A percentile compares a stretch with the other conserved stretches of the same genome.
Conservation (phyloP, 306 rosid species). For the Echinosophora koreensis region DNA sequence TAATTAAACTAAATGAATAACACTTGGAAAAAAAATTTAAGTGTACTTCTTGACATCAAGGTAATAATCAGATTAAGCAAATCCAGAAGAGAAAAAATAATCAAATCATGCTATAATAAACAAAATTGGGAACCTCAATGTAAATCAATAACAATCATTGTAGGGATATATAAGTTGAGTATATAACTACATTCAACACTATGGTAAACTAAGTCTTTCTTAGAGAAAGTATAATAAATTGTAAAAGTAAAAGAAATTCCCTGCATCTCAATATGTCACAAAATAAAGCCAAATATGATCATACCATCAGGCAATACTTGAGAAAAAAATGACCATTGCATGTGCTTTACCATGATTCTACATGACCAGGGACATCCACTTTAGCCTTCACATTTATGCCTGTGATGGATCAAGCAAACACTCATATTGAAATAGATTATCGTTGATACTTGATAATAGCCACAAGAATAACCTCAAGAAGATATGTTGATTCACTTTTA, state of each 20-base stretch:
- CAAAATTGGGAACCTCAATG: slow-evolving; percentile 20
- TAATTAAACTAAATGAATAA: neutral
- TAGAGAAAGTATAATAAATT: slow-evolving; percentile 13
- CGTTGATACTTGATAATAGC: neutral
- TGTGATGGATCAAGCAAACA: slow-evolving; percentile 53
- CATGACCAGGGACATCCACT: slow-evolving; percentile 95
- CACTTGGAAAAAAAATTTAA: neutral
- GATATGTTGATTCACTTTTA: slow-evolving; percentile 12
- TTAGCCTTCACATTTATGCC: slow-evolving; percentile 96
- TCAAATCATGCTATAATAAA: too few relatives aligned
- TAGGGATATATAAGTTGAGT: slow-evolving; percentile 3
- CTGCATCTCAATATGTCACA: slow-evolving; percentile 8
- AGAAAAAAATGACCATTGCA: slow-evolving; percentile 22
- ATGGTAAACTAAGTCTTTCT: neutral
- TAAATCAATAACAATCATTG: slow-evolving; percentile 20
- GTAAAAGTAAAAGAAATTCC: neutral
- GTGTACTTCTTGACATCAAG: slow-evolving; percentile 30
- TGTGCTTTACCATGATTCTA: slow-evolving; percentile 80
- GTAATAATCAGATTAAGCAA: slow-evolving; percentile 31
- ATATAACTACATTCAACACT: slow-evolving; percentile 11
- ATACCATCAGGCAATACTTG: slow-evolving; percentile 17
- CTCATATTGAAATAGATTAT: slow-evolving; percentile 26
- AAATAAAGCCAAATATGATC: slow-evolving; percentile 19
- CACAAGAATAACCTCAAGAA: slow-evolving; percentile 30
- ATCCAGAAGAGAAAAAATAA: slow-evolving; percentile 11